Conservation (phyloP, 805 yeast genomes). For the Yamadazyma sp. region DNA sequence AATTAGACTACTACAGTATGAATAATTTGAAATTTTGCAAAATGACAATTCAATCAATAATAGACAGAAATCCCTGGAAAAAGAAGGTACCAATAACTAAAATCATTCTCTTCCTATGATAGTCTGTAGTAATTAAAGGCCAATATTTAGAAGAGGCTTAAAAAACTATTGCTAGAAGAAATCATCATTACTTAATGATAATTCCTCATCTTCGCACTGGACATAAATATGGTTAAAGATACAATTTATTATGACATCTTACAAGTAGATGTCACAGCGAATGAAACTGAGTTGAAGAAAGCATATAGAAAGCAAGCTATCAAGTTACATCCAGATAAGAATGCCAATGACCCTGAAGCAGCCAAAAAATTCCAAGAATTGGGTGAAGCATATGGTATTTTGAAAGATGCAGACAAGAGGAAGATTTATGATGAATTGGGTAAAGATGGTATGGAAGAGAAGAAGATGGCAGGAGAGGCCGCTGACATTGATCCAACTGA, state of each 20-base stretch:
- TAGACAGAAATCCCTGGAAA: too few species aligned
- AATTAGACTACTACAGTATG: too few species aligned
- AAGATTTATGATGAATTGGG: conserved; percentile 82
- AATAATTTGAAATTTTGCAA: too few species aligned
- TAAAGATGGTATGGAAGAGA: conserved; percentile 52
- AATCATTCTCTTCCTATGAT: too few species aligned
- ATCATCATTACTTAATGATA: too few species aligned
- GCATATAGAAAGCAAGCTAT: conserved; percentile 92
- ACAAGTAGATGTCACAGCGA: conserved; percentile 66
- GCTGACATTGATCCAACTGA: conserved; percentile 76
- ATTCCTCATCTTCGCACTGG: too few species aligned
- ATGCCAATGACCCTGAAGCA: conserved; percentile 91
- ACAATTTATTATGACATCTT: conserved; percentile 82
- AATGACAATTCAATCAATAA: too few species aligned
- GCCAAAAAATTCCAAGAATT: conserved; percentile 78
- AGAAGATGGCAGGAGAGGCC: conserved; percentile 62
- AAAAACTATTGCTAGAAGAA: too few species aligned
- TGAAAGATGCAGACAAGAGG: conserved; percentile 70
- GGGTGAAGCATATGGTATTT: conserved; percentile 69
- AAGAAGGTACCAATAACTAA: too few species aligned
- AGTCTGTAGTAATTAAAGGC: too few species aligned
- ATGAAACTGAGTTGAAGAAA: conserved; percentile 80
- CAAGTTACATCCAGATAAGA: conserved; percentile 91
- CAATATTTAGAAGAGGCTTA: too few species aligned
- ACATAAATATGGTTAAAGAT: conserved; percentile 91